Evolutionary conservation across 176 grass and related monocot species (phyloP).

Genomic region (Rhipidocladum racemiflorum): DNA sequence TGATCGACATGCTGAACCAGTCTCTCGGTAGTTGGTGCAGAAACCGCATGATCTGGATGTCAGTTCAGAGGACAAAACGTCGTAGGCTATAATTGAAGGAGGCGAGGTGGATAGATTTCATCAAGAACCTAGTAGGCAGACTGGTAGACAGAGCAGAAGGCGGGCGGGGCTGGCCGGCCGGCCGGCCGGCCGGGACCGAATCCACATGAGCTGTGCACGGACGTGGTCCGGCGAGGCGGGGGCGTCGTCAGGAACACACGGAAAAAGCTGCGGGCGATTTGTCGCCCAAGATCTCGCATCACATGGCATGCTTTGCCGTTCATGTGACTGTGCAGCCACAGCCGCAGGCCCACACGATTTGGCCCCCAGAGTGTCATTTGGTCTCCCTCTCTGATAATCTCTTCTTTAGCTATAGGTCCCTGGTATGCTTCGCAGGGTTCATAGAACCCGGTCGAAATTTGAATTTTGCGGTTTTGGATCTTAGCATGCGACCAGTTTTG

Average conservation of each 20-base stretch:
- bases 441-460: no score
- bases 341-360: conserved; percentile 26
- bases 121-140: neutral
- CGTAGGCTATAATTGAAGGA: conserved; percentile 2
- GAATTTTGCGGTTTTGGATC: no score
- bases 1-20: neutral
- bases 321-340: conserved; percentile 5
- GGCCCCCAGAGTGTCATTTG: neutral
- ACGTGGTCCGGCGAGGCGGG: conserved; percentile 17
- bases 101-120: conserved; percentile 8
- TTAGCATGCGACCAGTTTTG: no score
- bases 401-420: neutral
- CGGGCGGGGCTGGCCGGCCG: neutral
- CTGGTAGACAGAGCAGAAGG: neutral
- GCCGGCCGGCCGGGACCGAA: conserved; percentile 24
- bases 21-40: neutral
- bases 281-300: conserved; percentile 13
- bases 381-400: neutral
- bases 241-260: neutral
- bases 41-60: neutral
- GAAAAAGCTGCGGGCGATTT: conserved; percentile 28
- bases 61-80: neutral
- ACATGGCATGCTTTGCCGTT: conserved; percentile 29
- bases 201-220: conserved; percentile 8
- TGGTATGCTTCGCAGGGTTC: no score